phyloP scores from a whole-genome alignment of 2,329 filamentous ascomycete species.

The Pseudomassariella vexata region DNA sequence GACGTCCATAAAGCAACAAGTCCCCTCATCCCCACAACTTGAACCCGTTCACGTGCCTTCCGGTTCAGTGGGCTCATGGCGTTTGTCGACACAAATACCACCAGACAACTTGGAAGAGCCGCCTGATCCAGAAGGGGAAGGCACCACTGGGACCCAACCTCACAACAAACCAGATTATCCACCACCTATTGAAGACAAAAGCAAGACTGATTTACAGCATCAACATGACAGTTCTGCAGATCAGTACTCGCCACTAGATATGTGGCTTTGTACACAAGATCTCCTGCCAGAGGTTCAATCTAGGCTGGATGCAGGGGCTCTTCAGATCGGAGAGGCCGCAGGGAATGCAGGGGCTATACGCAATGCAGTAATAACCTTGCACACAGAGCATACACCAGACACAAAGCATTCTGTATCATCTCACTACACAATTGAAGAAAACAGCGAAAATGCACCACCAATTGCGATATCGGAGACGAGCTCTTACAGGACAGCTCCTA shows the following conservation, averaged over 20 bases:
- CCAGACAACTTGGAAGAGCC: background rate
- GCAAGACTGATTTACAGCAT: too few relatives aligned
- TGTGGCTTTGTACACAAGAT: slow-evolving; percentile 24
- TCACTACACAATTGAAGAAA: too few relatives aligned
- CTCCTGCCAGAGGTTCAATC: too few relatives aligned
- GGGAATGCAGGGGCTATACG: too few relatives aligned
- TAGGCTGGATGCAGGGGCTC: slow-evolving; percentile 18
- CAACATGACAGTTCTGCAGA: slow-evolving; percentile 11
- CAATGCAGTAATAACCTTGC: too few relatives aligned
- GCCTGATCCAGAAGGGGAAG: background rate
- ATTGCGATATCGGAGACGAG: slow-evolving; percentile 21
- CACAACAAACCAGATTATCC: background rate
- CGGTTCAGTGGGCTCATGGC: slow-evolving; percentile 21
- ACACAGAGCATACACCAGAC: too few relatives aligned
- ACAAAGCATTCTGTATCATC: too few relatives aligned
- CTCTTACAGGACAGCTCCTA: slow-evolving; percentile 22
- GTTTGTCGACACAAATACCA: too few relatives aligned
- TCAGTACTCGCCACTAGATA: slow-evolving; percentile 19
- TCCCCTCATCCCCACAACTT: slow-evolving; percentile 16
- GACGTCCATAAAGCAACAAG: slow-evolving; percentile 10
- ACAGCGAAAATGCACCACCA: too few relatives aligned
- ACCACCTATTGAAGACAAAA: background rate
- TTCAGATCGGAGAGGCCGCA: slow-evolving; percentile 13
- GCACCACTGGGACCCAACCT: background rate
- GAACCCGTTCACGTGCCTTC: slow-evolving; percentile 16